Evolutionary conservation across 495 filamentous ascomycete species (phyloP).

Genomic region (Podospora bellae-mahoneyi): DNA sequence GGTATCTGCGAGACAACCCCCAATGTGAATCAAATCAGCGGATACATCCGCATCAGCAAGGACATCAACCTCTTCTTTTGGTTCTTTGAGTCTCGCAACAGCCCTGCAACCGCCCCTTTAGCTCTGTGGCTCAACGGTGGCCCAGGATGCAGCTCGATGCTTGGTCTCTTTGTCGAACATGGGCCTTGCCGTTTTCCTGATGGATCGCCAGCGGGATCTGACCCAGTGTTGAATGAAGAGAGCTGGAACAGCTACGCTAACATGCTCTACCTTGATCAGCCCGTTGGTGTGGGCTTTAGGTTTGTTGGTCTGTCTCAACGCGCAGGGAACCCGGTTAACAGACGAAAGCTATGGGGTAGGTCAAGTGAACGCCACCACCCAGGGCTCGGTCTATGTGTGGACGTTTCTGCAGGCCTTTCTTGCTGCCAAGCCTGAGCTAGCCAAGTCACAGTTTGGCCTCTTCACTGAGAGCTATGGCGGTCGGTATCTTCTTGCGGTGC

Average conservation of each 20-base stretch:
- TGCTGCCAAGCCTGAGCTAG: background rate
- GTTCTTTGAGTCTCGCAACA: constrained; percentile 53
- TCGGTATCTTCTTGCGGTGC: background rate
- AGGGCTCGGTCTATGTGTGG: background rate
- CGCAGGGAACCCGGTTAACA: background rate
- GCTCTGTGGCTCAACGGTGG: constrained; percentile 58
- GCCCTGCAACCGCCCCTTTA: constrained; percentile 49
- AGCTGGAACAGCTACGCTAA: constrained; percentile 56
- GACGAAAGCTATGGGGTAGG: background rate
- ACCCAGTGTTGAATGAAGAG: constrained; percentile 53
- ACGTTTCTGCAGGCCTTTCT: background rate
- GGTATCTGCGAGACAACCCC: constrained; percentile 55
- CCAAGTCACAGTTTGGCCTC: background rate
- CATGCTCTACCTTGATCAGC: constrained; percentile 45
- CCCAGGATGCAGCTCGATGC: constrained; percentile 57
- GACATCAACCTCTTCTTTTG: constrained; percentile 55
- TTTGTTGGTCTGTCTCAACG: background rate
- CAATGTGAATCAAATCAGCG: constrained; percentile 55
- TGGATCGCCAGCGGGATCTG: constrained; percentile 36
- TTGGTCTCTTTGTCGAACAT: constrained; percentile 60
- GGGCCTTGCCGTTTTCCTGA: constrained; percentile 61
- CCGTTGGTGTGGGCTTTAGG: constrained; percentile 53
- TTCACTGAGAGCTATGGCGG: constrained; percentile 8
- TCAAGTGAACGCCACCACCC: background rate
- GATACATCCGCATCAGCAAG: constrained; percentile 51